Base-by-base conservation (phyloP, 257 asterid genomes). In the Jasminum sambac region DNA sequence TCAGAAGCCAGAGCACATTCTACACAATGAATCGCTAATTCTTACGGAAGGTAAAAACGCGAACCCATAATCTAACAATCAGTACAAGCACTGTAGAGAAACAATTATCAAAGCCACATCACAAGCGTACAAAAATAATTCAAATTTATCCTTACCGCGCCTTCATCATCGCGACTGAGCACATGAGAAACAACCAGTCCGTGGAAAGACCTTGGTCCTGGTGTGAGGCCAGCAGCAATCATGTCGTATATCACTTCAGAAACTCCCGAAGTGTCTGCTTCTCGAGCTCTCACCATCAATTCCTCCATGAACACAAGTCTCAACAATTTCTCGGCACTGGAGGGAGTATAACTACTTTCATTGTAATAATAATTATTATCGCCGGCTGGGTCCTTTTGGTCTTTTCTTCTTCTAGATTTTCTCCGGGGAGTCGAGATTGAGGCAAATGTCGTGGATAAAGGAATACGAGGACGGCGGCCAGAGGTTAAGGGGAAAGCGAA, bases 261-360 rank as follows among this genome's bases (percentile, higher is more conserved):
- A 75, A 87, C 98, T 19, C 95, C 98, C 21, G 80, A 64, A 11
- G 79, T 78, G 78, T 86, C 88, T 34, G 87, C 96, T 26, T 77
- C 82, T 17, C 98, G 69, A 39, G 97, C 96, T 44, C 88, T 87
- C 64, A 55, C 85, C 97, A 90, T 94, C 67, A 94, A 48, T 83
- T 90, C 98, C 82, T 94, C 98, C 98, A 90, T 94, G 81, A 94
- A 94, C 30, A 89, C 96, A 25, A 94, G 85, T 69, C 98, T 79
- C 72, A 94, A 78, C 14, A 84, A 79, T 79, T 94, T 94, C 86
- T 94, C 98, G 24, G 97, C 91, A 77, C 88, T 87, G 16, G 97
- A 85, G 3, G 92, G 92, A 65, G 84, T 74, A 67, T 77, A 86
- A 40, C 16, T 79, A 0, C 80, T 82, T 0, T 72, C 84, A 61